Conservation (phyloP, 176 grass and related monocot species). For the Melocanna baccifera region DNA sequence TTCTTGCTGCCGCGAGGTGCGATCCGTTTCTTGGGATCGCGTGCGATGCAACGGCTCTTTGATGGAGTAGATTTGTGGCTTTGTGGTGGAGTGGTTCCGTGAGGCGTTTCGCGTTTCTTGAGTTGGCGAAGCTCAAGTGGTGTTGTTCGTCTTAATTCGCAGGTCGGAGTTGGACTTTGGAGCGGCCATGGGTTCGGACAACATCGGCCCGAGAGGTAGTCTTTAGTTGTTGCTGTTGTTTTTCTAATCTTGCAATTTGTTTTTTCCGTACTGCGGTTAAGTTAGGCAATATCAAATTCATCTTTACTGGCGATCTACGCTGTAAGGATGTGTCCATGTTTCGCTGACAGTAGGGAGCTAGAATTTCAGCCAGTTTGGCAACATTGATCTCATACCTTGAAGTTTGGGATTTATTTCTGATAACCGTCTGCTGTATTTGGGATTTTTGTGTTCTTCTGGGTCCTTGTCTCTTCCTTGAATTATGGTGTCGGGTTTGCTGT, state of each 20-base stretch:
- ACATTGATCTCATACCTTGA: not conserved
- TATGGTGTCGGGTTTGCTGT: too few species aligned
- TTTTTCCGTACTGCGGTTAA: too few species aligned
- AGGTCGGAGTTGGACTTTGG: not conserved
- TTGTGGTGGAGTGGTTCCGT: not conserved
- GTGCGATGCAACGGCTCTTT: not conserved
- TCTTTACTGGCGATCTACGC: too few species aligned
- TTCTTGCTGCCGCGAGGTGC: not conserved
- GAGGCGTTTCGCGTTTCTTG: too few species aligned
- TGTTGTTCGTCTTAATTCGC: not conserved
- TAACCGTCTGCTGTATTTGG: not conserved
- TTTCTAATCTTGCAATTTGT: too few species aligned
- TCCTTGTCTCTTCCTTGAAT: not conserved
- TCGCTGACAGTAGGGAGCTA: not conserved
- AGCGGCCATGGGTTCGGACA: slow-evolving; percentile 35
- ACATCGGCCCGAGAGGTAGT: slow-evolving; percentile 35
- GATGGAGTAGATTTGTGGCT: too few species aligned
- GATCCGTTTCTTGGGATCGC: not conserved
- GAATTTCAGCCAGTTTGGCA: not conserved
- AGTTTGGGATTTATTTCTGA: not conserved
- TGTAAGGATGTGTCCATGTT: too few species aligned
- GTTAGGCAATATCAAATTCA: too few species aligned
- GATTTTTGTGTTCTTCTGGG: not conserved
- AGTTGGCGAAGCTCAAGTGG: not conserved
- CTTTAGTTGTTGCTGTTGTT: too few species aligned